Percentiles rank a stretch among this genome's conserved stretches.
phyloP scores from a whole-genome alignment of 257 asterid genomes.

The Penstemon barbatus region DNA sequence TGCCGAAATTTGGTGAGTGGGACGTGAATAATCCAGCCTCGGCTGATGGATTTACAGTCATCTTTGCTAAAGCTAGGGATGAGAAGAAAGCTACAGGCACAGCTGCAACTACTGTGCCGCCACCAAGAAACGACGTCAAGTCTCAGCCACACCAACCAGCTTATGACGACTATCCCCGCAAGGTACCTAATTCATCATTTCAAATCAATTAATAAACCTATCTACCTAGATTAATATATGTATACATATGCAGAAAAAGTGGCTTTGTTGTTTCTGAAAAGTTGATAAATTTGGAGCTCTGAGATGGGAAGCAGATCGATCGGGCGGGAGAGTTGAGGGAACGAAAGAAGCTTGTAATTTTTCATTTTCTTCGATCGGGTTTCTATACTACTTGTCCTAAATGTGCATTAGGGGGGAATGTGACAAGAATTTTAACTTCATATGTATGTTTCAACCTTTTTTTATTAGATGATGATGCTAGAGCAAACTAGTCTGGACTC shows the following conservation, averaged over 20 bases:
- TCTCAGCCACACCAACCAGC: slow-evolving; percentile 27
- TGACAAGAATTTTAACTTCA: no score
- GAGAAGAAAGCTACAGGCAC: slow-evolving; percentile 53
- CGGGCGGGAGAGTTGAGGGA: no score
- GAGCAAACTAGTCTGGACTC: no score
- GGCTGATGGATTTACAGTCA: slow-evolving; percentile 67
- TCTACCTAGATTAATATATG: not conserved
- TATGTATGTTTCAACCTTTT: no score
- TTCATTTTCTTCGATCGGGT: no score
- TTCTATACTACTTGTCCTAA: no score
- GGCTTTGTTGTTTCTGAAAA: slow-evolving; percentile 47
- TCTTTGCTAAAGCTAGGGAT: slow-evolving; percentile 62
- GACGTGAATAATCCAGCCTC: slow-evolving; percentile 71
- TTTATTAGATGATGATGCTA: no score
- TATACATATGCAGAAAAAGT: slow-evolving; percentile 39
- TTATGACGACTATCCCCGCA: slow-evolving; percentile 14
- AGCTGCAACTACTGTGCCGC: slow-evolving; percentile 19
- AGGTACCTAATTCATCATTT: slow-evolving; percentile 23
- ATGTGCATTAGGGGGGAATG: no score
- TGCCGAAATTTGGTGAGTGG: slow-evolving; percentile 76
- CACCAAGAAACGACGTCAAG: slow-evolving; percentile 4
- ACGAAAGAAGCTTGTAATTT: no score
- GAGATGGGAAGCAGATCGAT: slow-evolving; percentile 2
- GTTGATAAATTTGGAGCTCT: slow-evolving; percentile 9
- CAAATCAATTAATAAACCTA: no score